Conservation (phyloP, 2,329 filamentous ascomycete species). For the Tolypocladium amazonense region DNA sequence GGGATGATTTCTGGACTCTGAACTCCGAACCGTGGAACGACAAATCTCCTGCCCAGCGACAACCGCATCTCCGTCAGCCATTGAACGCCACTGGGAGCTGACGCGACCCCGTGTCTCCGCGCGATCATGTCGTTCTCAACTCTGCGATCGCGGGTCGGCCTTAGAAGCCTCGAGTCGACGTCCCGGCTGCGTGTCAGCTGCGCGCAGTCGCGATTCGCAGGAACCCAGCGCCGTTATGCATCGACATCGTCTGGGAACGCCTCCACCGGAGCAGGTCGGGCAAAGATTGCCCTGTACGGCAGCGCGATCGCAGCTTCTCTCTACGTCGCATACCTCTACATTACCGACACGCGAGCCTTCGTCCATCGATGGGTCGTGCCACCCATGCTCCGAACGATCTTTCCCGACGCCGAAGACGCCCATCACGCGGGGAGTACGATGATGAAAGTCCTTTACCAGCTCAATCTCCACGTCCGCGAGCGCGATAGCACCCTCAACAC, state of each 20-base stretch:
- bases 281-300: conserved; percentile 28
- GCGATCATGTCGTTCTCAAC: conserved; percentile 6
- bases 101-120: conserved; percentile 2
- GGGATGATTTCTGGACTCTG: neutral
- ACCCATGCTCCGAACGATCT: conserved; percentile 52
- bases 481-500: conserved; percentile 37
- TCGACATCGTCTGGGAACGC: conserved; percentile 19
- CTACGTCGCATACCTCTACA: conserved; percentile 51
- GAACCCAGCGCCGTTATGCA: conserved; percentile 17
- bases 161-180: conserved; percentile 4
- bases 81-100: conserved; percentile 7
- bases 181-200: conserved; percentile 1
- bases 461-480: conserved; percentile 75
- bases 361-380: conserved; percentile 59
- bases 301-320: conserved; percentile 29
- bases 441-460: conserved; percentile 61
- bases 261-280: conserved; percentile 15
- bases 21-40: neutral
- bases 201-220: neutral
- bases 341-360: conserved; percentile 65
- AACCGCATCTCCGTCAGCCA: neutral
- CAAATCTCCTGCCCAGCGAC: neutral
- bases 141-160: conserved; percentile 5
- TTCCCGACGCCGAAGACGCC: conserved; percentile 79
- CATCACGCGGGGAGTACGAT: conserved; percentile 67